Conservation (phyloP, 495 filamentous ascomycete species). For the Astrothelium macrocarpum region DNA sequence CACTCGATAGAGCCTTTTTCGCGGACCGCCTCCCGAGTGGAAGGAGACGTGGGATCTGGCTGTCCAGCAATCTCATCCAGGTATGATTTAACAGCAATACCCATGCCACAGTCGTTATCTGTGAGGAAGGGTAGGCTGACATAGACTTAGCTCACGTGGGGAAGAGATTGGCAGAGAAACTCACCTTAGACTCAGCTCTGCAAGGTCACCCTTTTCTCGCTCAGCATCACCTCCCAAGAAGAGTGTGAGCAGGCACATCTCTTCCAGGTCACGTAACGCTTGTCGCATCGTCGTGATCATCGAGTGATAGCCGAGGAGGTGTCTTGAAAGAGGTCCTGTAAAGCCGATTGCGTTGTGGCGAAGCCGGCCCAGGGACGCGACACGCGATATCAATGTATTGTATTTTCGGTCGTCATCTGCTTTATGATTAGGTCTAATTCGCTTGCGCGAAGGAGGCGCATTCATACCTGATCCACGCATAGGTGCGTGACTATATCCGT, state of each 20-base stretch:
- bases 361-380: constrained; percentile 71
- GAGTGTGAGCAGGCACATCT: constrained; percentile 67
- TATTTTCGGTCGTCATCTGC: constrained; percentile 32
- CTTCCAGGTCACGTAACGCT: constrained; percentile 68
- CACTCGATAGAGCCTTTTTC: constrained; percentile 51
- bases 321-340: constrained; percentile 85
- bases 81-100: constrained; percentile 86
- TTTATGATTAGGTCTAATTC: constrained; percentile 41
- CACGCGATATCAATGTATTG: constrained; percentile 69
- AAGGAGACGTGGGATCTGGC: constrained; percentile 42
- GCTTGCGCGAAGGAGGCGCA: not conserved
- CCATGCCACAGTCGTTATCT: constrained; percentile 71
- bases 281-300: constrained; percentile 69
- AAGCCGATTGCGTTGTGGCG: constrained; percentile 80
- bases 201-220: constrained; percentile 59
- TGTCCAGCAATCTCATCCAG: constrained; percentile 69
- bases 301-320: constrained; percentile 78
- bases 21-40: constrained; percentile 51
- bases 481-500: constrained; percentile 46
- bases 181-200: constrained; percentile 62
- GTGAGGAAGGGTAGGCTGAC: constrained; percentile 72
- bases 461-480: constrained; percentile 15
- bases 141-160: not conserved
- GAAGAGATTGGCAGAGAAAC: constrained; percentile 22
- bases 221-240: constrained; percentile 69